Percentiles rank a stretch among this genome's conserved stretches.
These are phyloP conservation scores for Coniochaeta sp. DNA, from an alignment of 2,329 filamentous ascomycete species.

Conservation along the genomic window DNA sequence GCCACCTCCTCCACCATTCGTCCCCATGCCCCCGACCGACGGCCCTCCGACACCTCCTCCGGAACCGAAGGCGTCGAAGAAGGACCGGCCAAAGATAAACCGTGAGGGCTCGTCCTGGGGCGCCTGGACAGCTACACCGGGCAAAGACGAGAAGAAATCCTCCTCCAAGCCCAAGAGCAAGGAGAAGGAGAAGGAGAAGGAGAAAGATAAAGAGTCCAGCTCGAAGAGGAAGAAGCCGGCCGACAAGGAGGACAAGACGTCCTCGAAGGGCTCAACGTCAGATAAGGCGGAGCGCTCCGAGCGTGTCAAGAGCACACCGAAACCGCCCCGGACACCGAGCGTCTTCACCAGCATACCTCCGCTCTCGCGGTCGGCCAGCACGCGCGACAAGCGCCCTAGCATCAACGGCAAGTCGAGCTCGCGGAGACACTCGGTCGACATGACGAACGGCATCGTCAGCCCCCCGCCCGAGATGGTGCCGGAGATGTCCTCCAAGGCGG, in stretches of 20 bases:
- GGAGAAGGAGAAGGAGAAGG: conserved; percentile 59
- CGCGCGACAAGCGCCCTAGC: conserved; percentile 54
- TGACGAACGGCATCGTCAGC: conserved; percentile 57
- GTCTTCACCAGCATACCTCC: conserved; percentile 63
- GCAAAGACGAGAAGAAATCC: conserved; percentile 49
- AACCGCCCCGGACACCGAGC: conserved; percentile 52
- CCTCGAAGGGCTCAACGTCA: conserved; percentile 64
- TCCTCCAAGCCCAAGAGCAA: conserved; percentile 42
- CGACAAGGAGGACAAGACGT: conserved; percentile 56
- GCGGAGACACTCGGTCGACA: conserved; percentile 62
- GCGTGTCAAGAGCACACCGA: conserved; percentile 35
- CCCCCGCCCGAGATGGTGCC: conserved; percentile 64
- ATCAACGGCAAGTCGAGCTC: conserved; percentile 51
- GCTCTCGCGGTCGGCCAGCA: conserved; percentile 62
- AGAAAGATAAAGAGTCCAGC: conserved; percentile 50
- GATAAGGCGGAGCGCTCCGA: conserved; percentile 46
- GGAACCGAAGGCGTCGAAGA: conserved; percentile 57
- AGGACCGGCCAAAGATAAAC: conserved; percentile 69
- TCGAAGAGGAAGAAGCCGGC: conserved; percentile 34
- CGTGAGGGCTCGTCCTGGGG: conserved; percentile 70
- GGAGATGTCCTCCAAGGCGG: conserved; percentile 66
- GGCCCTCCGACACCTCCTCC: conserved; percentile 42
- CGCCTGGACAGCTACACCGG: conserved; percentile 57
- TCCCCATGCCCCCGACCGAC: conserved; percentile 30
- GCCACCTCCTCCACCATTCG: conserved; percentile 21